A percentile compares a stretch with the other conserved stretches of the same genome.
These are phyloP conservation scores for Talaromyces liani DNA, from an alignment of 495 filamentous ascomycete species.

Conservation along the genomic window DNA sequence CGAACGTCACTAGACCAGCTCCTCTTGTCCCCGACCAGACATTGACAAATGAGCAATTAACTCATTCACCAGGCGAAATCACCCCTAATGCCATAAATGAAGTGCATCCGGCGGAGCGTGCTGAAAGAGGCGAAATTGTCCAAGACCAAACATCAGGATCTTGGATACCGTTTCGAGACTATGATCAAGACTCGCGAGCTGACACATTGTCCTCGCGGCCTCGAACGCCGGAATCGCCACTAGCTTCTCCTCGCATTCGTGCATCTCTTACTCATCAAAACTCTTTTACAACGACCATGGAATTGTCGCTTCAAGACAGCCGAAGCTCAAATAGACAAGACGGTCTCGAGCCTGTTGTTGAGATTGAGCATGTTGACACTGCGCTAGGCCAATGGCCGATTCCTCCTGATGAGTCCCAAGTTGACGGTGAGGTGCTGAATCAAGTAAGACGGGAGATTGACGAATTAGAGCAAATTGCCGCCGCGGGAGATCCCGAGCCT, in stretches of 20 bases:
- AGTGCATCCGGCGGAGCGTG: slow-evolving; percentile 20
- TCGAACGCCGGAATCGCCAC: slow-evolving; percentile 36
- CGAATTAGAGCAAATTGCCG: neutral
- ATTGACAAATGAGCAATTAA: slow-evolving; percentile 29
- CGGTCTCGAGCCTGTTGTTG: slow-evolving; percentile 13
- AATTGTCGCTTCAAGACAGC: slow-evolving; percentile 33
- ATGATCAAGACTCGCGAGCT: slow-evolving; percentile 27
- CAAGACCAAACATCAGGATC: neutral
- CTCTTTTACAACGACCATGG: slow-evolving; percentile 43
- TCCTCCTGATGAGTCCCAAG: neutral
- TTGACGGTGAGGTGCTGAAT: neutral
- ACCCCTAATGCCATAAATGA: slow-evolving; percentile 26
- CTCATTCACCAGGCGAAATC: slow-evolving; percentile 33
- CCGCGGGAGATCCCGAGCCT: neutral
- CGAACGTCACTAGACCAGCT: slow-evolving; percentile 4
- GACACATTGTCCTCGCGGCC: slow-evolving; percentile 37
- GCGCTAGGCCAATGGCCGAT: neutral
- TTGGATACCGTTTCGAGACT: slow-evolving; percentile 6
- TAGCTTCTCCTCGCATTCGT: slow-evolving; percentile 37
- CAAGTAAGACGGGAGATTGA: neutral
- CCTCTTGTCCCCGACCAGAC: slow-evolving; percentile 19
- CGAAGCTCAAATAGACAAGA: slow-evolving; percentile 18
- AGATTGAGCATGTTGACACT: slow-evolving; percentile 7
- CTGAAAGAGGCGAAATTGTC: slow-evolving; percentile 13
- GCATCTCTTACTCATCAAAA: slow-evolving; percentile 40